phyloP scores from a whole-genome alignment of 768 basidiomycete species.

The Boletales sp. region DNA sequence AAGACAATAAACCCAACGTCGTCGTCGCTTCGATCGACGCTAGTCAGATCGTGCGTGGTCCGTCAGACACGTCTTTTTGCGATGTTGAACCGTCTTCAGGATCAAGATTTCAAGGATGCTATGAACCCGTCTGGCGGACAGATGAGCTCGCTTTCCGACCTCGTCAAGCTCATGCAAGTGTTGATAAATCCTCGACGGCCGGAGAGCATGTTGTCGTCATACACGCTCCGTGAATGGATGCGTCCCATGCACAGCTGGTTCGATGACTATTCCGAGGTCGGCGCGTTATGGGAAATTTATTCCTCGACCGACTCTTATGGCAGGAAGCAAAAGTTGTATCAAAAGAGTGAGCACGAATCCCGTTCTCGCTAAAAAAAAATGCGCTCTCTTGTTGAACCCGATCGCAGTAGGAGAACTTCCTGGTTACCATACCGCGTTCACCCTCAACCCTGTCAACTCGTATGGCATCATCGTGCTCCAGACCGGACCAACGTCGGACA shows the following conservation, averaged over 20 bases:
- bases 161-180: slow-evolving; percentile 40
- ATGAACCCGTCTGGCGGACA: slow-evolving; percentile 48
- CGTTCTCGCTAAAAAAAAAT: too few relatives aligned
- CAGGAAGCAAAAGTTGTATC: slow-evolving; percentile 33
- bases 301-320: slow-evolving; percentile 28
- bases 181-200: slow-evolving; percentile 40
- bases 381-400: slow-evolving; percentile 1
- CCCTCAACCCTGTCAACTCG: slow-evolving; percentile 36
- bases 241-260: slow-evolving; percentile 39
- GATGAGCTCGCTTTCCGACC: slow-evolving; percentile 47
- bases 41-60: slow-evolving; percentile 32
- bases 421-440: slow-evolving; percentile 40
- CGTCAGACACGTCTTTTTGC: neutral
- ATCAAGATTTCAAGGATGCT: slow-evolving; percentile 36
- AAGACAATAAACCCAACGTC: slow-evolving; percentile 32
- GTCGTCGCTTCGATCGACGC: slow-evolving; percentile 38
- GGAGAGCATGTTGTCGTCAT: slow-evolving; percentile 32
- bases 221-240: slow-evolving; percentile 41
- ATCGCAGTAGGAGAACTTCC: slow-evolving; percentile 36
- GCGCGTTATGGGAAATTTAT: slow-evolving; percentile 43
- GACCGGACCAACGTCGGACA: slow-evolving; percentile 35
- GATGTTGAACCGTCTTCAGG: slow-evolving; percentile 23
- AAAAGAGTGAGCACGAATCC: neutral
- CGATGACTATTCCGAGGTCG: slow-evolving; percentile 35
- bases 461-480: slow-evolving; percentile 41